Percentiles rank a stretch among this genome's conserved stretches.
phyloP scores from a whole-genome alignment of 345 rosid genomes.

The Acer campestre region DNA sequence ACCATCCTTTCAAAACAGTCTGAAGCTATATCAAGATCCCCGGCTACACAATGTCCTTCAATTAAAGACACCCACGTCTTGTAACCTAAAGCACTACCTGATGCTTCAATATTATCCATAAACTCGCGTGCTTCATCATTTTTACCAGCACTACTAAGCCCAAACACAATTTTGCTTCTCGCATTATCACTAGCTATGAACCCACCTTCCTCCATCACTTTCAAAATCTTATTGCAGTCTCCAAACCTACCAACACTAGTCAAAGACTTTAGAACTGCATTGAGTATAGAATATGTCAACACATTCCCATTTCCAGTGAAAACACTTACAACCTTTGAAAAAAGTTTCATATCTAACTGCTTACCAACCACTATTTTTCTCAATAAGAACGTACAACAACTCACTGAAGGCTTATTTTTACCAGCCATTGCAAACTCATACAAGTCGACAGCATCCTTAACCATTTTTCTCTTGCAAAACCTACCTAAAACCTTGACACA shows the following conservation, averaged over 20 bases:
- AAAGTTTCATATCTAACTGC: constrained; percentile 61
- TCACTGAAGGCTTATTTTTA: constrained; percentile 54
- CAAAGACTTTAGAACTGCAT: constrained; percentile 69
- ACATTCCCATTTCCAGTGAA: constrained; percentile 53
- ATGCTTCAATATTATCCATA: constrained; percentile 48
- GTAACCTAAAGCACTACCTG: constrained; percentile 53
- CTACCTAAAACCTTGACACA: constrained; percentile 49
- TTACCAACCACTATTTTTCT: constrained; percentile 65
- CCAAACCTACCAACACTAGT: constrained; percentile 58
- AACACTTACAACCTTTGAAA: constrained; percentile 61
- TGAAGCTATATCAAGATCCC: constrained; percentile 67
- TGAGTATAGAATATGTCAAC: constrained; percentile 63
- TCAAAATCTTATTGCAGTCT: constrained; percentile 61
- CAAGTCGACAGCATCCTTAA: constrained; percentile 71
- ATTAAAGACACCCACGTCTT: constrained; percentile 63
- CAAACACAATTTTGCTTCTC: constrained; percentile 58
- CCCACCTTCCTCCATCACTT: constrained; percentile 64
- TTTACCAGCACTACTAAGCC: constrained; percentile 58
- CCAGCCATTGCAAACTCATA: constrained; percentile 76
- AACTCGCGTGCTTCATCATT: constrained; percentile 55
- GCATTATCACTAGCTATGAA: constrained; percentile 43
- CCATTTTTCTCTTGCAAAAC: constrained; percentile 66
- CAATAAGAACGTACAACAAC: constrained; percentile 57
- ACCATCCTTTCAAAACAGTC: constrained; percentile 59
- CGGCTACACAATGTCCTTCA: constrained; percentile 72